Evolutionary conservation across 495 filamentous ascomycete genomes (phyloP).

Genomic region (Chaetomium cochliodes): DNA sequence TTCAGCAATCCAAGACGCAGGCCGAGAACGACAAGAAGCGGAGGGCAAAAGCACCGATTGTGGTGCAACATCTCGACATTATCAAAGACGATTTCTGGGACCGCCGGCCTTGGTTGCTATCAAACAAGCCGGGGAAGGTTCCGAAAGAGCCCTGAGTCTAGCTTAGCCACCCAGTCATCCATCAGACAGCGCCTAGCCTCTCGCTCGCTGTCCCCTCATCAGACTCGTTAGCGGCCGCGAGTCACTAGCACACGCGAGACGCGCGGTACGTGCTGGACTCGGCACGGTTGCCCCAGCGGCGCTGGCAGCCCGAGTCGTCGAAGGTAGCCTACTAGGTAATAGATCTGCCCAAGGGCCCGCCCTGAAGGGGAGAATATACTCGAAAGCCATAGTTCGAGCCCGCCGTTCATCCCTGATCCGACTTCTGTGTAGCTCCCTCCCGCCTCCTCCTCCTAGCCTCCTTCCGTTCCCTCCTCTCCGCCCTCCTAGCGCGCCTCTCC

Average conservation of each 20-base stretch:
- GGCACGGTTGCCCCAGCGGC: not conserved
- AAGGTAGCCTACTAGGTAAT: not conserved
- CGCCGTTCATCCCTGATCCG: conserved; percentile 17
- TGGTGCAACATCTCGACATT: conserved; percentile 83
- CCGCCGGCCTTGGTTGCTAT: conserved; percentile 78
- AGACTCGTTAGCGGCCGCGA: not conserved
- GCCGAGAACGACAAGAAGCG: conserved; percentile 74
- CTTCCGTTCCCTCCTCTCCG: conserved; percentile 45
- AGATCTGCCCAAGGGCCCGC: not conserved
- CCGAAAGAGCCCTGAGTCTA: conserved; percentile 50
- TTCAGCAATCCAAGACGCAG: conserved; percentile 67
- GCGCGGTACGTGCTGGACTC: not conserved
- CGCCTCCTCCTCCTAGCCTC: conserved; percentile 41
- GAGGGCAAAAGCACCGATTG: conserved; percentile 70
- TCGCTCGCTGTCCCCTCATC: not conserved
- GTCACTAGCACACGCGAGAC: not conserved
- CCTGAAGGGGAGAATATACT: conserved; percentile 5
- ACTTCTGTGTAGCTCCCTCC: conserved; percentile 7
- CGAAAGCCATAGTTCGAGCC: not conserved
- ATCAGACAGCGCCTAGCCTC: not conserved
- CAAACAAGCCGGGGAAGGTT: conserved; percentile 66
- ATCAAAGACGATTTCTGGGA: conserved; percentile 95
- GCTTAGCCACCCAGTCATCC: not conserved
- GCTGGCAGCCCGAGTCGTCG: not conserved
- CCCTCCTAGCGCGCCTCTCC: conserved; percentile 42